A percentile compares a stretch with the other conserved stretches of the same genome.
Evolutionary conservation across 495 filamentous ascomycete genomes (phyloP).

Genomic region (Talaromyces proteolyticus): DNA sequence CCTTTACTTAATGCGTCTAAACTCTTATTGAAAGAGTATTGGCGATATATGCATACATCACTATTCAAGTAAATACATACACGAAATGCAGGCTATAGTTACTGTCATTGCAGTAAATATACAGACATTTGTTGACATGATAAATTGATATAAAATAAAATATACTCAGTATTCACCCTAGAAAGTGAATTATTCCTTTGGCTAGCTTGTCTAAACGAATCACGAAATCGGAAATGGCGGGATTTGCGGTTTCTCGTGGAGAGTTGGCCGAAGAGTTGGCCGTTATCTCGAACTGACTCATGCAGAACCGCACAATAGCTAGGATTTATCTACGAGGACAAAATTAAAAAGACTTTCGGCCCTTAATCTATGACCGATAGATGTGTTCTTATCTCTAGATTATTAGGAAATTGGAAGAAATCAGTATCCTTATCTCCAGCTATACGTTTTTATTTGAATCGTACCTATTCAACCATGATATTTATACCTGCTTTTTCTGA

Average conservation of each 20-base stretch:
- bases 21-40: too few species aligned
- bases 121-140: too few species aligned
- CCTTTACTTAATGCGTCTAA: not conserved
- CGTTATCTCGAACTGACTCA: not conserved
- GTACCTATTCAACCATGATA: too few species aligned
- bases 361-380: not conserved
- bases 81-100: too few species aligned
- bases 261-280: not conserved
- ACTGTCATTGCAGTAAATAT: too few species aligned
- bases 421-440: too few species aligned
- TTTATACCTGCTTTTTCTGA: too few species aligned
- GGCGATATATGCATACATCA: too few species aligned
- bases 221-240: not conserved
- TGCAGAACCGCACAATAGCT: not conserved
- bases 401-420: not conserved
- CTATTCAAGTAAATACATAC: too few species aligned
- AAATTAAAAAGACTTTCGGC: not conserved
- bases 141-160: not conserved
- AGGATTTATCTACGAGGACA: too few species aligned
- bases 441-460: too few species aligned
- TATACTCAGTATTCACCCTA: not conserved
- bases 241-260: not conserved
- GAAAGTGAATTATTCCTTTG: not conserved
- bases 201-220: too few species aligned
- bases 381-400: not conserved